Conservation (phyloP, 2,329 filamentous ascomycete species). For the Trichoderma aggressivum region DNA sequence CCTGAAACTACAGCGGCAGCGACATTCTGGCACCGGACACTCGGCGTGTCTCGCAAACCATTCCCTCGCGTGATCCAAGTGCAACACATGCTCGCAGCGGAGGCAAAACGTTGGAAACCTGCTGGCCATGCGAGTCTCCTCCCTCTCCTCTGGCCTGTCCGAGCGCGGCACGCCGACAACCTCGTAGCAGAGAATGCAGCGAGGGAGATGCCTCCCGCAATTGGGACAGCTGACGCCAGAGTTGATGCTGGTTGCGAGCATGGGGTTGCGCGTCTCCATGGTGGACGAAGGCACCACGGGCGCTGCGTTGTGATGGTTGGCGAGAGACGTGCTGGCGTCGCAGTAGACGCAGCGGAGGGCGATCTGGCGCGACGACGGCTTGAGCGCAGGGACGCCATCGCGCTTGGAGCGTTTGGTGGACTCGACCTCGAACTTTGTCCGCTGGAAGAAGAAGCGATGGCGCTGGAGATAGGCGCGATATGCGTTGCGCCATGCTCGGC, state of each 20-base stretch:
- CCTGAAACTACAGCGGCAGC: slow-evolving; percentile 61
- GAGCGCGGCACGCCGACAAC: slow-evolving; percentile 62
- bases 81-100: slow-evolving; percentile 64
- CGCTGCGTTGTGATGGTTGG: slow-evolving; percentile 34
- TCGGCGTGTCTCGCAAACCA: slow-evolving; percentile 65
- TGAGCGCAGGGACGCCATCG: slow-evolving; percentile 59
- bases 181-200: slow-evolving; percentile 66
- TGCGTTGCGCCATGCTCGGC: slow-evolving; percentile 66
- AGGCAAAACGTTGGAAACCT: slow-evolving; percentile 68
- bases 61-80: slow-evolving; percentile 63
- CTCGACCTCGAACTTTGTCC: slow-evolving; percentile 74
- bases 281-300: slow-evolving; percentile 26
- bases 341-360: slow-evolving; percentile 76
- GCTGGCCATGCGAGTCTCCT: slow-evolving; percentile 49
- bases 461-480: slow-evolving; percentile 71
- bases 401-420: slow-evolving; percentile 67
- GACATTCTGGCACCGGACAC: slow-evolving; percentile 66
- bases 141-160: slow-evolving; percentile 51
- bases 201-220: slow-evolving; percentile 63
- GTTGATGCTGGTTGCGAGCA: slow-evolving; percentile 55
- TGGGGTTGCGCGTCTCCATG: slow-evolving; percentile 48
- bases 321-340: slow-evolving; percentile 56
- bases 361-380: slow-evolving; percentile 65
- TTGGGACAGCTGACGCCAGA: slow-evolving; percentile 63
- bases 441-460: slow-evolving; percentile 70